phyloP scores from a whole-genome alignment of 768 basidiomycete genomes.

The Stropharia rugosoannulata region DNA sequence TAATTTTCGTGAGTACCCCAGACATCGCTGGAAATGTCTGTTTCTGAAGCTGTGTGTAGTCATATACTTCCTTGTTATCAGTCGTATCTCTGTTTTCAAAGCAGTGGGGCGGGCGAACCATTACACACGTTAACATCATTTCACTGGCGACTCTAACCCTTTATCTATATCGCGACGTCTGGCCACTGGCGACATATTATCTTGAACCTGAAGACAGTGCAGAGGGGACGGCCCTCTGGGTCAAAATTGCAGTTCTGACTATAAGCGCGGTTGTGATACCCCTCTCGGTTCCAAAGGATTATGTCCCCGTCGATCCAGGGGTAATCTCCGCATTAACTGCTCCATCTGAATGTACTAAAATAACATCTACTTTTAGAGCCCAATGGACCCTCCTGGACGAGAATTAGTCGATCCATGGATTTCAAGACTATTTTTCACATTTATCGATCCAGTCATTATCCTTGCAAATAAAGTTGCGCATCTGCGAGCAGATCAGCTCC shows the following conservation, averaged over 20 bases:
- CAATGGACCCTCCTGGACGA: slow-evolving; percentile 30
- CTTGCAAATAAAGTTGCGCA: slow-evolving; percentile 39
- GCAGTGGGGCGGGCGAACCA: too few relatives aligned
- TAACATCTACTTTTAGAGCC: slow-evolving; percentile 22
- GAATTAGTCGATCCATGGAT: slow-evolving; percentile 50
- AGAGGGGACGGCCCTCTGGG: slow-evolving; percentile 47
- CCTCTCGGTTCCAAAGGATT: slow-evolving; percentile 47
- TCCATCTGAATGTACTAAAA: background rate
- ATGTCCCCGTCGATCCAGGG: slow-evolving; percentile 49
- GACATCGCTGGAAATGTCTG: too few relatives aligned
- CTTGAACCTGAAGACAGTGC: slow-evolving; percentile 39
- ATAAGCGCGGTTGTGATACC: slow-evolving; percentile 47
- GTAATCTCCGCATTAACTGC: slow-evolving; percentile 24
- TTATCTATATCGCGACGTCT: slow-evolving; percentile 53
- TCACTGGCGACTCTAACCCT: slow-evolving; percentile 33
- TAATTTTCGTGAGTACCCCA: too few relatives aligned
- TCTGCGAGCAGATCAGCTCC: slow-evolving; percentile 48
- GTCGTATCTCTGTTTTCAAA: too few relatives aligned
- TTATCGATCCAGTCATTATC: slow-evolving; percentile 49
- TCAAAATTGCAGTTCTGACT: slow-evolving; percentile 41
- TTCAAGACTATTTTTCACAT: slow-evolving; percentile 45
- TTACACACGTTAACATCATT: slow-evolving; percentile 5
- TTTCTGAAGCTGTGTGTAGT: too few relatives aligned
- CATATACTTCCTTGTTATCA: too few relatives aligned
- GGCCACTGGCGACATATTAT: slow-evolving; percentile 50